Evolutionary conservation across 192 early-diverging fungal species (phyloP), one percentile per base, ranked within the genome.

Genomic region (Backusella macrospora): DNA sequence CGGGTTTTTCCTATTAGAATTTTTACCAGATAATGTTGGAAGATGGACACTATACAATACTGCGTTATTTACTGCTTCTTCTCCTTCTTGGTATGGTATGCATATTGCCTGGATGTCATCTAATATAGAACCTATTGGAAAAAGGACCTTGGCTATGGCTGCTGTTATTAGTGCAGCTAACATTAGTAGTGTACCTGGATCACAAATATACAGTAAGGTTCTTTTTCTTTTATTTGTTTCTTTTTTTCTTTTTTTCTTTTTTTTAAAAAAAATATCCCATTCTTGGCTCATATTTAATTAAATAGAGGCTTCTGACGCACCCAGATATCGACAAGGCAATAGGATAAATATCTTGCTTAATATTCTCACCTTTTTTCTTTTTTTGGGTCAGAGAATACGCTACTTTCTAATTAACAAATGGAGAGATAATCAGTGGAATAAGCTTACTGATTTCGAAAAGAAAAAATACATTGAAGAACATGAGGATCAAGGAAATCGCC

Each of bases 1-100:
- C 34, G 76, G 78, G 0, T 44, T 78, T 15, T 39, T 71, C 8
- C 42, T 76, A 6, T 55, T 83, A 10, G 78, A 80, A 1, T 69
- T 59, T 18, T 63, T 83, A 15, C 84, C 84, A 12, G 77, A 37
- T 2, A 69, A 78, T 26, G 69, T 69, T 16, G 75, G 68, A 71
- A 75, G 67, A 40, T 77, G 76, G 38, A 68, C 70, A 26, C 37
- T 68, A 0, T 74, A 74, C 12, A 47, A 15, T 42, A 66, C 73
- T 13, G 66, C 73, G 2, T 59, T 74, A 40, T 52, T 74, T 16
- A 65, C 73, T 42, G 73, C 73, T 5, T 74, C 73, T 16, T 42
- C 26, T 18, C 73, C 73, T n/a, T 74, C 73, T 15, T 74, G 73
- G 73, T 66, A 74, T 43, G 73, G 73, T 6, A 74, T 74, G 73